Evolutionary conservation across 1,284 basidiomycete species (phyloP).

Genomic region (Pholiota adiposa): DNA sequence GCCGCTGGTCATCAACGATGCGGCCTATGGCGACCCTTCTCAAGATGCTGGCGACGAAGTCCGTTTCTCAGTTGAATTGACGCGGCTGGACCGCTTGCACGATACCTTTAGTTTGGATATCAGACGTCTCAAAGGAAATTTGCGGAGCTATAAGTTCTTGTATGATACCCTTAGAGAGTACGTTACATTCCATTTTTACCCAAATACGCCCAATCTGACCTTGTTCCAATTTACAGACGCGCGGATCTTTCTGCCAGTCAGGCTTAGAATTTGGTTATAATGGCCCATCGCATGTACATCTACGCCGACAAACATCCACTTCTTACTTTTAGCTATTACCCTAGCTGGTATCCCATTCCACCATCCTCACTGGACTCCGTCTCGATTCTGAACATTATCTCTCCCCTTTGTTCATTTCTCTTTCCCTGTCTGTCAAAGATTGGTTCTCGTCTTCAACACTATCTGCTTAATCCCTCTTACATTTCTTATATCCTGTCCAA

Average conservation of each 20-base stretch:
- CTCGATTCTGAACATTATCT: slow-evolving; percentile 8
- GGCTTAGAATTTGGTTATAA: slow-evolving; percentile 11
- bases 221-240: slow-evolving; percentile 24
- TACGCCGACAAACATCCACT: slow-evolving; percentile 4
- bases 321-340: slow-evolving; percentile 5
- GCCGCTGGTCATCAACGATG: slow-evolving; percentile 25
- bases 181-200: slow-evolving; percentile 41
- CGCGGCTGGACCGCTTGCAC: slow-evolving; percentile 83
- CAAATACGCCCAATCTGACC: background rate
- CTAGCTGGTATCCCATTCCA: slow-evolving; percentile 8
- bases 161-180: slow-evolving; percentile 90
- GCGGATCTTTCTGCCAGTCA: slow-evolving; percentile 30
- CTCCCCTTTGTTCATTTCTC: background rate
- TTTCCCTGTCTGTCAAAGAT: background rate
- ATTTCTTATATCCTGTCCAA: slow-evolving; percentile 13
- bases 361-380: slow-evolving; percentile 12
- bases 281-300: slow-evolving; percentile 12
- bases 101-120: slow-evolving; percentile 91
- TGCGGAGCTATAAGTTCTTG: slow-evolving; percentile 93
- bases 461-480: background rate
- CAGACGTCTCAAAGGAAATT: slow-evolving; percentile 88
- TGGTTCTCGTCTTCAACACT: slow-evolving; percentile 5
- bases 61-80: slow-evolving; percentile 90
- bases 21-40: slow-evolving; percentile 76
- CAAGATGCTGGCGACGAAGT: slow-evolving; percentile 93